phyloP scores from a whole-genome alignment of 495 filamentous ascomycete species.

The Aspergillus conjunctus region DNA sequence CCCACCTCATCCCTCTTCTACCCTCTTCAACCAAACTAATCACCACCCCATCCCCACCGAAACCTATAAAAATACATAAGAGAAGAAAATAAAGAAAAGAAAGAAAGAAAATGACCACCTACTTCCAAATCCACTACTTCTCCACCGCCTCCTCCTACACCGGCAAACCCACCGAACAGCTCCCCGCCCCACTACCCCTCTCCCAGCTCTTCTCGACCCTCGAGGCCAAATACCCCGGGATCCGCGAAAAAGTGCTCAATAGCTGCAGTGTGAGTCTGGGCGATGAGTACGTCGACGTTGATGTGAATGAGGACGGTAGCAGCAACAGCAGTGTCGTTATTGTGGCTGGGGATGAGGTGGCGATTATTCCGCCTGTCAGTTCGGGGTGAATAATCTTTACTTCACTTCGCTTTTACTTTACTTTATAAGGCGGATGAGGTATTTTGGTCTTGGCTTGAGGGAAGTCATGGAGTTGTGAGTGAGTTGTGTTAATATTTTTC shows the following conservation, averaged over 20 bases:
- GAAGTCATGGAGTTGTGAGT: neutral
- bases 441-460: neutral
- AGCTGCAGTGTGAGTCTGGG: slow-evolving; percentile 87
- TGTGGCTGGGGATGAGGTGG: slow-evolving; percentile 82
- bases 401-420: slow-evolving; percentile 6
- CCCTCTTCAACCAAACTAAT: neutral
- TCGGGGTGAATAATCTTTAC: slow-evolving; percentile 34
- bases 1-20: neutral
- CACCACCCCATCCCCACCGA: neutral
- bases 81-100: slow-evolving; percentile 9
- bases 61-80: slow-evolving; percentile 1
- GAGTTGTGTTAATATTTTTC: neutral
- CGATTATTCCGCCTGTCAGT: slow-evolving; percentile 96
- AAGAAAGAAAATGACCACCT: slow-evolving; percentile 11
- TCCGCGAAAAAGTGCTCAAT: slow-evolving; percentile 67
- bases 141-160: slow-evolving; percentile 77
- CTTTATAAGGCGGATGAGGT: no score
- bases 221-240: slow-evolving; percentile 81
- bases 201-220: slow-evolving; percentile 66
- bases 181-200: slow-evolving; percentile 73
- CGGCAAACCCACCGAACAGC: slow-evolving; percentile 64
- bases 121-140: slow-evolving; percentile 86
- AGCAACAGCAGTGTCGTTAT: slow-evolving; percentile 50
- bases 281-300: slow-evolving; percentile 81
- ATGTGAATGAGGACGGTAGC: slow-evolving; percentile 41